Percentiles rank a stretch among this genome's conserved stretches.
phyloP scores from a whole-genome alignment of 1,284 basidiomycete genomes.

The Chiua sp. region DNA sequence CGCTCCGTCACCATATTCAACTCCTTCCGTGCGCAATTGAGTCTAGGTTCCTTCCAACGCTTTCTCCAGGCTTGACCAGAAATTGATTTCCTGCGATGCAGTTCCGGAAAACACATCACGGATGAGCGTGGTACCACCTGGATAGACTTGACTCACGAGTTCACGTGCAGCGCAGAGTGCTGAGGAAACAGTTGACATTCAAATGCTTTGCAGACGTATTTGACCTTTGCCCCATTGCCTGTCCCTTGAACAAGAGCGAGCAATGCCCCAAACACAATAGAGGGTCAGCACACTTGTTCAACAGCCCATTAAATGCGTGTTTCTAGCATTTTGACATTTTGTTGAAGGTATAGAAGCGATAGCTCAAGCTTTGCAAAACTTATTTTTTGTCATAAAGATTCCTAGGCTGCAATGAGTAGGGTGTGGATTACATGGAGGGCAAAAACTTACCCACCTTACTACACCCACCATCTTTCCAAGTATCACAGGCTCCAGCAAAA shows the following conservation, averaged over 20 bases:
- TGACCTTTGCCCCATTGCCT: constrained; percentile 61
- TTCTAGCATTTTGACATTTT: constrained; percentile 99
- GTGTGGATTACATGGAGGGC: background rate
- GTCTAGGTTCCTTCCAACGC: constrained; percentile 93
- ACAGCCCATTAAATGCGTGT: constrained; percentile 92
- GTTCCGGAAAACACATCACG: constrained; percentile 94
- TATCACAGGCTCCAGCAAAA: constrained; percentile 84
- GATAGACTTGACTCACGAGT: constrained; percentile 98
- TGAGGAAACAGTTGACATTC: constrained; percentile 91
- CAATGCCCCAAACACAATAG: constrained; percentile 6
- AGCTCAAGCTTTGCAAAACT: constrained; percentile 98
- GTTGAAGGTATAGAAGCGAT: constrained; percentile 95
- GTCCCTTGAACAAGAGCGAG: constrained; percentile 48
- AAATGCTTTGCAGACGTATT: constrained; percentile 77
- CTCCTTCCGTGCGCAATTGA: constrained; percentile 92
- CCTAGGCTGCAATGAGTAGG: constrained; percentile 47
- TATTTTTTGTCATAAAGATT: constrained; percentile 99
- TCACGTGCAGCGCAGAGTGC: constrained; percentile 95
- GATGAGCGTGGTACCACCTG: constrained; percentile 95
- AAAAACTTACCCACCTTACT: constrained; percentile 79
- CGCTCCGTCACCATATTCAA: constrained; percentile 96
- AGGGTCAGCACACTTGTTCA: constrained; percentile 56
- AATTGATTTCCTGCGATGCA: constrained; percentile 98
- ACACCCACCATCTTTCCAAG: constrained; percentile 80
- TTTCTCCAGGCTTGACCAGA: constrained; percentile 95